phyloP scores from a whole-genome alignment of 2,329 filamentous ascomycete species.

The Triangularia setosa region DNA sequence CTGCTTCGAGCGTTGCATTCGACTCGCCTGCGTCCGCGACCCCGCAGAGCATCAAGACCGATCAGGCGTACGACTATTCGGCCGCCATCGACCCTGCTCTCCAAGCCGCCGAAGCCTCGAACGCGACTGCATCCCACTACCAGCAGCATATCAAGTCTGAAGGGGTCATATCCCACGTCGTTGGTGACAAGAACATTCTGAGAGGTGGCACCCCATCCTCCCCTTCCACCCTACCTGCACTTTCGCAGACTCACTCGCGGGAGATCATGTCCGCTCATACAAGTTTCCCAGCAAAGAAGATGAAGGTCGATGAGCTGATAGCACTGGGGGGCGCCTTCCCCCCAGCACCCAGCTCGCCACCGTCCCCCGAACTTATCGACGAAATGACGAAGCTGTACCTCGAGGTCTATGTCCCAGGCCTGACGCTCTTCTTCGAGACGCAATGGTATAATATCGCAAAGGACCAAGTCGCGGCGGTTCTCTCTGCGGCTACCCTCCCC shows the following conservation, averaged over 20 bases:
- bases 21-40: constrained; percentile 29
- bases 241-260: constrained; percentile 24
- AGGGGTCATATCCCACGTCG: constrained; percentile 9
- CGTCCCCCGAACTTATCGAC: constrained; percentile 50
- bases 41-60: constrained; percentile 31
- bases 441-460: constrained; percentile 66
- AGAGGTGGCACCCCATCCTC: constrained; percentile 46
- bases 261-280: constrained; percentile 41
- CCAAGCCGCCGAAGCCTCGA: constrained; percentile 20
- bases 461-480: constrained; percentile 32
- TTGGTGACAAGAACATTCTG: constrained; percentile 17
- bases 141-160: constrained; percentile 19
- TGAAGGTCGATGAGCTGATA: constrained; percentile 72
- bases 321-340: constrained; percentile 56
- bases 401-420: constrained; percentile 60
- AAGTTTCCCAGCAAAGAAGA: constrained; percentile 52
- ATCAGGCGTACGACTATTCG: constrained; percentile 34
- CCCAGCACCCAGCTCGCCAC: constrained; percentile 51
- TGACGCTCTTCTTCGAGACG: constrained; percentile 43
- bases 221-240: constrained; percentile 13
- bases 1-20: constrained; percentile 21
- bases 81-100: constrained; percentile 32
- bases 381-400: constrained; percentile 70
- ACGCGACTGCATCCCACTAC: constrained; percentile 21
- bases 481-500: constrained; percentile 44